phyloP scores from a whole-genome alignment of 2,329 filamentous ascomycete species.

The Alternaria consortialis region DNA sequence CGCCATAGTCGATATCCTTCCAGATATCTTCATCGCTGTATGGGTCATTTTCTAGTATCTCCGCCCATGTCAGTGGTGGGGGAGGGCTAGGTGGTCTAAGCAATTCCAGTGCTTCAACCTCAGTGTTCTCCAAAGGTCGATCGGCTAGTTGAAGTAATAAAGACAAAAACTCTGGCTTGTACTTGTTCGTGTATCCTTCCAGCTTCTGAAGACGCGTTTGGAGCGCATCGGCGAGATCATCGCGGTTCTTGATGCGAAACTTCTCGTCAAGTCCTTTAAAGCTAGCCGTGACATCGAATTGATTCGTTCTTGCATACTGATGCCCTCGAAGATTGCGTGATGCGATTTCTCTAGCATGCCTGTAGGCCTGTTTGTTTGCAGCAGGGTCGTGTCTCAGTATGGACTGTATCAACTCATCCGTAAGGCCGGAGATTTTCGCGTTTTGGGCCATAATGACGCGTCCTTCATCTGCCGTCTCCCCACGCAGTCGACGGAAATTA shows the following conservation, averaged over 20 bases:
- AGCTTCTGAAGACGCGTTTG: slow-evolving; percentile 68
- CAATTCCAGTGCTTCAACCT: slow-evolving; percentile 68
- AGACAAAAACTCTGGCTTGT: slow-evolving; percentile 80
- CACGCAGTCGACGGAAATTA: slow-evolving; percentile 1
- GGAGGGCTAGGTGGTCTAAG: slow-evolving; percentile 59
- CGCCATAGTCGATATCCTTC: slow-evolving; percentile 72
- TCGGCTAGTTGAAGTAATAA: slow-evolving; percentile 84
- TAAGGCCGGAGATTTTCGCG: slow-evolving; percentile 69
- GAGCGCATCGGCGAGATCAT: slow-evolving; percentile 78
- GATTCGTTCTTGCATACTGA: slow-evolving; percentile 57
- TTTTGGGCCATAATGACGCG: slow-evolving; percentile 71
- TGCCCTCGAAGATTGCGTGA: slow-evolving; percentile 51
- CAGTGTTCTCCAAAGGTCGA: slow-evolving; percentile 75
- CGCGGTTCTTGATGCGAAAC: slow-evolving; percentile 80
- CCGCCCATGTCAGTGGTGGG: slow-evolving; percentile 74
- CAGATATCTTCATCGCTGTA: slow-evolving; percentile 75
- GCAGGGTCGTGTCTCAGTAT: slow-evolving; percentile 62
- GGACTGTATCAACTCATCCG: slow-evolving; percentile 74
- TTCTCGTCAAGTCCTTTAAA: slow-evolving; percentile 76
- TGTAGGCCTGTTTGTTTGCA: slow-evolving; percentile 48
- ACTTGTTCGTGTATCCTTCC: slow-evolving; percentile 64
- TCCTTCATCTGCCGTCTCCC: not conserved
- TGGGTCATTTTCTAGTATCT: slow-evolving; percentile 79
- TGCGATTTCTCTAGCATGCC: slow-evolving; percentile 51
- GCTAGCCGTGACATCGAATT: slow-evolving; percentile 57